Percentiles rank a stretch among this genome's conserved stretches.
Evolutionary conservation across 1,284 basidiomycete species (phyloP).

Genomic region (Thelephora terrestris): DNA sequence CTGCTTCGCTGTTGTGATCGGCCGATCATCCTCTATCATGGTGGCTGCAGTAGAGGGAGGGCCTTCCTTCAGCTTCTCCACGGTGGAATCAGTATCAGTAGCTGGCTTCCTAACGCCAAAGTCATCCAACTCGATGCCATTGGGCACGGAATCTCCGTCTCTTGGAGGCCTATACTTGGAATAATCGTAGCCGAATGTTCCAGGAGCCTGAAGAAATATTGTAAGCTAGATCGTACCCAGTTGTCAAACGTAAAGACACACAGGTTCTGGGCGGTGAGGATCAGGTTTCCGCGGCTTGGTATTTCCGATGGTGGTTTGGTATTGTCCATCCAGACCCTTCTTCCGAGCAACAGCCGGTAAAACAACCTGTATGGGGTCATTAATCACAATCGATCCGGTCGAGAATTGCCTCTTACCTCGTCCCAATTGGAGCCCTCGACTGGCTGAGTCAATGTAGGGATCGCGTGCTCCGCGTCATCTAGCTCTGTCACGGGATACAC

Average conservation of each 20-base stretch:
- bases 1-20: slow-evolving; percentile 2
- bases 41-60: slow-evolving; percentile 6
- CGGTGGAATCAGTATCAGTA: slow-evolving; percentile 7
- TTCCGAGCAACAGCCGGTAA: slow-evolving; percentile 74
- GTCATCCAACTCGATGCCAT: slow-evolving; percentile 54
- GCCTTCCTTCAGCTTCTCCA: slow-evolving; percentile 10
- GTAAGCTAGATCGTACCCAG: background rate
- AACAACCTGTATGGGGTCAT: slow-evolving; percentile 33
- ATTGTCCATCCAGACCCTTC: slow-evolving; percentile 62
- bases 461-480: slow-evolving; percentile 51
- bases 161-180: slow-evolving; percentile 48
- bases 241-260: slow-evolving; percentile 14
- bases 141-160: slow-evolving; percentile 21
- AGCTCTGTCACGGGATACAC: slow-evolving; percentile 49
- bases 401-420: slow-evolving; percentile 39
- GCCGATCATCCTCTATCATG: slow-evolving; percentile 4
- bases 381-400: background rate
- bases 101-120: slow-evolving; percentile 33
- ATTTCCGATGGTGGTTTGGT: slow-evolving; percentile 53
- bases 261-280: slow-evolving; percentile 42
- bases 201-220: slow-evolving; percentile 46
- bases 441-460: slow-evolving; percentile 71
- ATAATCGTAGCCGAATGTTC: slow-evolving; percentile 70
- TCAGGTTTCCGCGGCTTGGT: slow-evolving; percentile 30
- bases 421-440: slow-evolving; percentile 61